phyloP scores from a whole-genome alignment of 441 rosid species.

The Macaranga tanarius region DNA sequence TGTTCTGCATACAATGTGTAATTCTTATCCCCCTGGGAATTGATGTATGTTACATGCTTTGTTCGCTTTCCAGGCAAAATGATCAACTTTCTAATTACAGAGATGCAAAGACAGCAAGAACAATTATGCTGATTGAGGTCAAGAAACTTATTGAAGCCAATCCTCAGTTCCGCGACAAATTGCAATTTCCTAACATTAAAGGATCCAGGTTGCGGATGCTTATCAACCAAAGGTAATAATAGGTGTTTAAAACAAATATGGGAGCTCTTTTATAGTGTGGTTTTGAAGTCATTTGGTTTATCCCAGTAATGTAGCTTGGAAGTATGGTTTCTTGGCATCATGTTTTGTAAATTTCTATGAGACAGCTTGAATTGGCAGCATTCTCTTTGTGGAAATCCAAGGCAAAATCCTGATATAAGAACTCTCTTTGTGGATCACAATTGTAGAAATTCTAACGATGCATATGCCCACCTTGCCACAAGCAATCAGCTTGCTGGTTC shows the following conservation, averaged over 20 bases:
- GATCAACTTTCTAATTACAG: conserved; percentile 45
- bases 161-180: conserved; percentile 48
- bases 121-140: conserved; percentile 44
- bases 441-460: conserved; percentile 71
- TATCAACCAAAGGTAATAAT: conserved; percentile 53
- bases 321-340: not conserved
- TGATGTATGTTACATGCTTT: conserved; percentile 4
- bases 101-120: conserved; percentile 49
- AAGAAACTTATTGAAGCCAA: conserved; percentile 61
- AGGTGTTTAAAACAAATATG: not conserved
- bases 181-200: conserved; percentile 45
- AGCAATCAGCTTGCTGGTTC: conserved; percentile 63
- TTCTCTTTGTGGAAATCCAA: conserved; percentile 76
- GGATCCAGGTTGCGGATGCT: conserved; percentile 45
- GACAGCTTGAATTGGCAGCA: conserved; percentile 87
- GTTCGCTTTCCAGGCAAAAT: conserved; percentile 43
- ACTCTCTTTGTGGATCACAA: conserved; percentile 73
- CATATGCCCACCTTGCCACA: conserved; percentile 58
- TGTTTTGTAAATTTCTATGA: not conserved
- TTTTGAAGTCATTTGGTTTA: not conserved
- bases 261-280: not conserved
- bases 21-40: not conserved
- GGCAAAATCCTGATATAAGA: conserved; percentile 77
- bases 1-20: not conserved
- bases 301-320: not conserved